Conservation (phyloP, 371 early-diverging fungal genomes). For the Nosema bombycis region DNA sequence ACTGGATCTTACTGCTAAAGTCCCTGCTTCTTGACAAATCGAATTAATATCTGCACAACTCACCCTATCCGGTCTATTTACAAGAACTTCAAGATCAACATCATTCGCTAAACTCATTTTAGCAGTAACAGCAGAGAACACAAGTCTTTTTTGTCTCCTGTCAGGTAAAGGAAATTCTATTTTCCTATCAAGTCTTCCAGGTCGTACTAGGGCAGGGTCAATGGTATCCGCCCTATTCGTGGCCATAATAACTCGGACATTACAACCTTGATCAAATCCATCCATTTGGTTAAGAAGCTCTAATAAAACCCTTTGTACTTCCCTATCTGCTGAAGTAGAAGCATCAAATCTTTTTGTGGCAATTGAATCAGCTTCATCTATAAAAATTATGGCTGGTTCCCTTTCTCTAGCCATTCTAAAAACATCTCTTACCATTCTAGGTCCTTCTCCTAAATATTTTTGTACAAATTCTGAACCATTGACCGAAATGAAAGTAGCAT, state of each 20-base stretch:
- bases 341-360: slow-evolving; percentile 98
- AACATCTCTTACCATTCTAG: slow-evolving; percentile 69
- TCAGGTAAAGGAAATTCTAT: slow-evolving; percentile 85
- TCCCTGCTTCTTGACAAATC: slow-evolving; percentile 97
- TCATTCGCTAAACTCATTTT: slow-evolving; percentile 96
- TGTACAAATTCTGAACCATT: slow-evolving; percentile 88
- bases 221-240: slow-evolving; percentile 96
- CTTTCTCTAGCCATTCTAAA: slow-evolving; percentile 70
- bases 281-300: slow-evolving; percentile 99
- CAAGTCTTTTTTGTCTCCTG: slow-evolving; percentile 93
- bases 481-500: slow-evolving; percentile 73
- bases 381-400: slow-evolving; percentile 83
- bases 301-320: slow-evolving; percentile 95
- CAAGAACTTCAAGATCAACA: slow-evolving; percentile 94
- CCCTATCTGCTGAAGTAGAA: slow-evolving; percentile 96
- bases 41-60: slow-evolving; percentile 97
- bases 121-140: slow-evolving; percentile 86
- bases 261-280: slow-evolving; percentile 93
- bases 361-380: slow-evolving; percentile 94
- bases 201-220: slow-evolving; percentile 87
- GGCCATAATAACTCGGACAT: slow-evolving; percentile 99
- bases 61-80: slow-evolving; percentile 90
- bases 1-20: slow-evolving; percentile 92
- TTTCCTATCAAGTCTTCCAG: slow-evolving; percentile 93
- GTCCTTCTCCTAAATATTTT: slow-evolving; percentile 82